phyloP scores from a whole-genome alignment of 768 basidiomycete genomes.

The Pulveroboletus frians region DNA sequence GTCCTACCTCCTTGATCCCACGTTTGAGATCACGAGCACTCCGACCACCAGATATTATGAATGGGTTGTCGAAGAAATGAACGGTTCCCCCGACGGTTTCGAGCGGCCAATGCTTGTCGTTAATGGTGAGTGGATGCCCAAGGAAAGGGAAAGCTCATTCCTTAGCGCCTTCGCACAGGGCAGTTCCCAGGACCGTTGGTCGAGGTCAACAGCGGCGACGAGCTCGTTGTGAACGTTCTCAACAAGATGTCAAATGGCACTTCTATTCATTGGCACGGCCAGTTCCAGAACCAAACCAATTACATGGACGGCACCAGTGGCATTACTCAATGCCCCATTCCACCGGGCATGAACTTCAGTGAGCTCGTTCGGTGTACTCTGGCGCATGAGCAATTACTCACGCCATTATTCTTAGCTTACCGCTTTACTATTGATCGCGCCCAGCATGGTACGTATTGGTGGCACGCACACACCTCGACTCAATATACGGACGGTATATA shows the following conservation, averaged over 20 bases:
- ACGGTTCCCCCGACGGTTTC: slow-evolving; percentile 39
- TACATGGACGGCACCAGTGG: slow-evolving; percentile 45
- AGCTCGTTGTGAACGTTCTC: slow-evolving; percentile 33
- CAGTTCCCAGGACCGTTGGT: slow-evolving; percentile 34
- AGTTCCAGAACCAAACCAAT: slow-evolving; percentile 42
- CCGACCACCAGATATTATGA: slow-evolving; percentile 40
- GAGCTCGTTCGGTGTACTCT: slow-evolving; percentile 1
- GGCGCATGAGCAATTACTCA: background rate
- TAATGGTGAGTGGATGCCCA: slow-evolving; percentile 31
- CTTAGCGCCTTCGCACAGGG: slow-evolving; percentile 14
- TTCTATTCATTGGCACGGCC: slow-evolving; percentile 32
- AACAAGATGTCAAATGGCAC: slow-evolving; percentile 31
- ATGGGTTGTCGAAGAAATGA: slow-evolving; percentile 38
- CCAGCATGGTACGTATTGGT: slow-evolving; percentile 46
- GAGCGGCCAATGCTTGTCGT: slow-evolving; percentile 42
- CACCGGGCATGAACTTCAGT: slow-evolving; percentile 42
- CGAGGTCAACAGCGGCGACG: slow-evolving; percentile 33
- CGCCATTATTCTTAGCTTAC: slow-evolving; percentile 18
- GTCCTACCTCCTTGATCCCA: slow-evolving; percentile 26
- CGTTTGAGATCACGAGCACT: slow-evolving; percentile 23
- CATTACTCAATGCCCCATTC: slow-evolving; percentile 50
- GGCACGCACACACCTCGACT: slow-evolving; percentile 38
- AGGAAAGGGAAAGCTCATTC: background rate
- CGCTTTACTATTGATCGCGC: slow-evolving; percentile 38
- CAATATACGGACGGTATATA: slow-evolving; percentile 47